phyloP scores from a whole-genome alignment of 1,139 yeast genomes.

The Maudiozyma humilis region DNA sequence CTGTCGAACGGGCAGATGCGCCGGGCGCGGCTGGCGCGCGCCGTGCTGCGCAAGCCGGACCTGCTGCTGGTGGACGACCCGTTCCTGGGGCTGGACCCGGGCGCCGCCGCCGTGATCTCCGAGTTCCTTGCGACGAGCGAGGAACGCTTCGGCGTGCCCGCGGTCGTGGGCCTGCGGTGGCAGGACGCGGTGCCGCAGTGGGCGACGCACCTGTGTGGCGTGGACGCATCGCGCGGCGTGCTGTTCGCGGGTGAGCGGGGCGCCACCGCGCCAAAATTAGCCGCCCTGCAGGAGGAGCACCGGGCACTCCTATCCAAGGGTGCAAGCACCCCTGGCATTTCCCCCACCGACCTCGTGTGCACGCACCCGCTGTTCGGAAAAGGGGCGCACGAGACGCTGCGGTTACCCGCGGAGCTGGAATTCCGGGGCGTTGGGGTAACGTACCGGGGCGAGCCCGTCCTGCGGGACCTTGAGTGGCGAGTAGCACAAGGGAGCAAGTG shows the following conservation, averaged over 20 bases:
- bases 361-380: conserved; percentile 20
- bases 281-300: neutral
- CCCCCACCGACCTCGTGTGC: conserved; percentile 18
- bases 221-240: conserved; percentile 45
- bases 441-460: conserved; percentile 54
- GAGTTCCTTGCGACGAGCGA: conserved; percentile 34
- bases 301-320: neutral
- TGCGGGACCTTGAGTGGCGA: conserved; percentile 56
- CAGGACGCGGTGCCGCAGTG: conserved; percentile 74
- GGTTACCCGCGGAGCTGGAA: conserved; percentile 37
- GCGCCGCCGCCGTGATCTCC: conserved; percentile 55
- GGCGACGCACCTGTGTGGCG: conserved; percentile 65
- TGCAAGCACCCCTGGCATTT: neutral
- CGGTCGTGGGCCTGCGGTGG: conserved; percentile 62
- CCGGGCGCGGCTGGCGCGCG: conserved; percentile 76
- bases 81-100: conserved; percentile 81
- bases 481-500: conserved; percentile 69
- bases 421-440: conserved; percentile 57
- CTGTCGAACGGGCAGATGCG: conserved; percentile 90
- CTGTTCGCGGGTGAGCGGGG: conserved; percentile 39
- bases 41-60: conserved; percentile 57
- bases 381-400: conserved; percentile 16
- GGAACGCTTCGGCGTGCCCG: conserved; percentile 26
- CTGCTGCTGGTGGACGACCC: conserved; percentile 81
- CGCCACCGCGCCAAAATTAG: neutral